A percentile compares a stretch with the other conserved stretches of the same genome.
Conservation (phyloP, 768 basidiomycete genomes). For the Termitomyces sp. region DNA sequence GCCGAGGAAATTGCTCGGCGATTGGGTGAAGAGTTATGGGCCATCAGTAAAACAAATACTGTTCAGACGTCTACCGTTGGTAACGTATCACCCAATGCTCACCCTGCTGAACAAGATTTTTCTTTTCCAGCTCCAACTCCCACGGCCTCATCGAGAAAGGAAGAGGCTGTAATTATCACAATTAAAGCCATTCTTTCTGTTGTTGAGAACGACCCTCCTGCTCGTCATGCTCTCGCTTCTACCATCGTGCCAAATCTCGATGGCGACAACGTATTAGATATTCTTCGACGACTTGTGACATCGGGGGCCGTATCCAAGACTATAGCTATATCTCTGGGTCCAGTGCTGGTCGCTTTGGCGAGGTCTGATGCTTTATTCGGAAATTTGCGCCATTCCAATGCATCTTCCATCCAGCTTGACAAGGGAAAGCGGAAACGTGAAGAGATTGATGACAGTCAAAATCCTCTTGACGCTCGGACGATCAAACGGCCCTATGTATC, state of each 20-base stretch:
- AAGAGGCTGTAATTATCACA: constrained; percentile 56
- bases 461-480: constrained; percentile 21
- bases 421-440: constrained; percentile 76
- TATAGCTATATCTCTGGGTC: constrained; percentile 52
- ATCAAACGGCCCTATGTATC: constrained; percentile 42
- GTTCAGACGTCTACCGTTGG: constrained; percentile 18
- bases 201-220: constrained; percentile 49
- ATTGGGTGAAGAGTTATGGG: constrained; percentile 73
- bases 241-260: constrained; percentile 41
- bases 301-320: constrained; percentile 45
- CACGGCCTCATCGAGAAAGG: constrained; percentile 30
- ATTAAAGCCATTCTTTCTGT: constrained; percentile 58
- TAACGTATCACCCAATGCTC: constrained; percentile 2
- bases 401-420: constrained; percentile 55
- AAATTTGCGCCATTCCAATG: constrained; percentile 56
- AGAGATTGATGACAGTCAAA: constrained; percentile 36
- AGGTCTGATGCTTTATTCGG: constrained; percentile 63
- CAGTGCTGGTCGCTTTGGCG: constrained; percentile 58
- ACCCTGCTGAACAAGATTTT: neutral
- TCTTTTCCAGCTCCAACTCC: constrained; percentile 10
- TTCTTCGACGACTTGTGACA: constrained; percentile 44
- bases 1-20: constrained; percentile 70
- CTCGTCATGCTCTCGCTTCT: constrained; percentile 46
- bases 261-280: constrained; percentile 48
- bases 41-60: constrained; percentile 59